Evolutionary conservation across 176 grass and related monocot species (phyloP).

Genomic region (Oryza nivara): DNA sequence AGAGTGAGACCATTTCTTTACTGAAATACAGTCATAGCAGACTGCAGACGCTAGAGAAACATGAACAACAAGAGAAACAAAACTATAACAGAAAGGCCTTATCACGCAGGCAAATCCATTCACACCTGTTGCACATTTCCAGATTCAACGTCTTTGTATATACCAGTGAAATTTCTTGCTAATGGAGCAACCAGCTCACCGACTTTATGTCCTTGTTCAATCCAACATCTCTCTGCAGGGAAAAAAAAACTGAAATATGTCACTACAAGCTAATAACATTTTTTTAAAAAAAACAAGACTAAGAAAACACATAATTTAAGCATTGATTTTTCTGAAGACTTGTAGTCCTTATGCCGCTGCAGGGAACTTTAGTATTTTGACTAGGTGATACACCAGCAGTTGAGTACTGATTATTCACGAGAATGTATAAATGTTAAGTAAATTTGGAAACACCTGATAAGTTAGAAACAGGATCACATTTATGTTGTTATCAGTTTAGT

Average conservation of each 20-base stretch:
- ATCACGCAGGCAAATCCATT: constrained; percentile 10
- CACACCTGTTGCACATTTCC: constrained; percentile 54
- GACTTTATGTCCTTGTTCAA: constrained; percentile 71
- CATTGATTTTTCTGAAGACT: background rate
- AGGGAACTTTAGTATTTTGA: background rate
- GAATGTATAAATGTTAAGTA: background rate
- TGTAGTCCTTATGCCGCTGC: background rate
- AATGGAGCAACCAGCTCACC: constrained; percentile 78
- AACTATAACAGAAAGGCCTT: constrained; percentile 4
- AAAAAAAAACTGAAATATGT: constrained; percentile 2
- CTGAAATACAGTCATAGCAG: constrained; percentile 4
- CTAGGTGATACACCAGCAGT: background rate
- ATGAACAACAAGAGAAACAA: background rate
- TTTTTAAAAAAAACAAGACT: background rate
- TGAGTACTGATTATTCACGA: background rate
- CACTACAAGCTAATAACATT: background rate
- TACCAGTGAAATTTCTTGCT: constrained; percentile 70
- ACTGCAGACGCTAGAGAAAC: background rate
- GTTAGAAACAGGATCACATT: background rate
- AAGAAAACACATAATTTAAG: background rate
- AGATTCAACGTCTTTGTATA: constrained; percentile 67
- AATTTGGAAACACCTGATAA: constrained; percentile 10
- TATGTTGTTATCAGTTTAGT: background rate
- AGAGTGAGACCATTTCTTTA: constrained; percentile 1
- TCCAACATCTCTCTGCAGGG: constrained; percentile 72